Percentiles rank a stretch among this genome's conserved stretches.
These are phyloP conservation scores for Fusarium sp. DNA, from an alignment of 2,329 filamentous ascomycete species.

Conservation along the genomic window DNA sequence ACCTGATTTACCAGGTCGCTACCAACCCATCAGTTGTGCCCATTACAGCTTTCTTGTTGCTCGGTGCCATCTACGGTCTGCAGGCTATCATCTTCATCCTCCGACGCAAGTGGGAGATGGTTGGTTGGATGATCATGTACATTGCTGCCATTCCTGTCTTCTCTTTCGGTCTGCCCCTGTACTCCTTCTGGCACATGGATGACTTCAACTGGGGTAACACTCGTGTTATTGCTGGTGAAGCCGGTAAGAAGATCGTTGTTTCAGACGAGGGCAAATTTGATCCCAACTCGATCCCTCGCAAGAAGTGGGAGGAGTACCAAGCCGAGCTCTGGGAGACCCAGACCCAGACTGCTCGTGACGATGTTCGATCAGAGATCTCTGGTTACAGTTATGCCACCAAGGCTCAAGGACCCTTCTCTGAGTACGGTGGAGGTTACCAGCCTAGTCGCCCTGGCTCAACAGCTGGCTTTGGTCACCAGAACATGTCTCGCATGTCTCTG, in stretches of 20 bases:
- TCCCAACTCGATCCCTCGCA: conserved; percentile 89
- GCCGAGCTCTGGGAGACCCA: conserved; percentile 97
- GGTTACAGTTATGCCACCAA: conserved; percentile 95
- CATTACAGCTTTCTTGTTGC: conserved; percentile 86
- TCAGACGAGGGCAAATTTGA: conserved; percentile 99
- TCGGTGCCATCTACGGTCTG: conserved; percentile 96
- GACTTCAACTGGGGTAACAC: conserved; percentile 99
- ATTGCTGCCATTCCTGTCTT: conserved; percentile 92
- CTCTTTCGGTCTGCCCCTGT: conserved; percentile 88
- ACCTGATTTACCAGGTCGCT: conserved; percentile 82
- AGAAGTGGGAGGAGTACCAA: conserved; percentile 99
- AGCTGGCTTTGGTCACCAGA: conserved; percentile 56
- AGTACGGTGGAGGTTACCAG: conserved; percentile 77
- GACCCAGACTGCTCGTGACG: conserved; percentile 84
- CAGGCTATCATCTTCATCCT: conserved; percentile 98
- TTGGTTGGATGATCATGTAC: conserved; percentile 99
- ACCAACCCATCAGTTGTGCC: conserved; percentile 75
- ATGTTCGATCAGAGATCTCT: conserved; percentile 88
- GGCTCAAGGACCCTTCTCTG: conserved; percentile 71
- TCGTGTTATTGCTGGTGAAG: conserved; percentile 94
- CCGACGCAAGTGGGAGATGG: conserved; percentile 98
- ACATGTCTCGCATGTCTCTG: conserved; percentile 80
- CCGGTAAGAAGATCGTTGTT: conserved; percentile 90
- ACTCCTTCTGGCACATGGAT: conserved; percentile 99
- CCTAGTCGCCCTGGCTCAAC: conserved; percentile 68